A percentile compares a stretch with the other conserved stretches of the same genome.
phyloP scores from a whole-genome alignment of 1,139 yeast genomes.

The Magnusiomyces fungicola region DNA sequence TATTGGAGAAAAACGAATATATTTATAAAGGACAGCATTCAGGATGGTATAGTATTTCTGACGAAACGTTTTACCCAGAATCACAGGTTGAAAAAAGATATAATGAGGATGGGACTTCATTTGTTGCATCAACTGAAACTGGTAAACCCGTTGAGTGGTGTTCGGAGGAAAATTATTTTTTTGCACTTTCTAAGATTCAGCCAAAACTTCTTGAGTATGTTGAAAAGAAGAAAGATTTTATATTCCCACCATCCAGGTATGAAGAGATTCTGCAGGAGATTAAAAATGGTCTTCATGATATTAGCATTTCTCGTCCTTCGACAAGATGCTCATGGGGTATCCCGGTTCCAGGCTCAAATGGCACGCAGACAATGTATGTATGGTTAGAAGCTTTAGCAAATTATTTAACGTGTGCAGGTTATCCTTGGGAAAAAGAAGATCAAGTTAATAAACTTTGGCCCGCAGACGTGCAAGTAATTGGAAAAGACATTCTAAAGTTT shows the following conservation, averaged over 20 bases:
- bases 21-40: conserved; percentile 77
- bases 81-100: conserved; percentile 52
- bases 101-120: conserved; percentile 35
- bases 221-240: conserved; percentile 43
- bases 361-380: conserved; percentile 74
- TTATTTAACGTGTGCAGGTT: conserved; percentile 71
- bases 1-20: conserved; percentile 50
- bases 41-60: conserved; percentile 95
- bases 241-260: conserved; percentile 56
- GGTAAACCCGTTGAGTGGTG: conserved; percentile 68
- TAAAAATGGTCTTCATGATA: conserved; percentile 47
- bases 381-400: conserved; percentile 96
- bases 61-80: conserved; percentile 90
- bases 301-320: conserved; percentile 79
- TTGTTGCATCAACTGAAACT: conserved; percentile 56
- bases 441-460: conserved; percentile 40
- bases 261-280: conserved; percentile 54
- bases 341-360: conserved; percentile 67
- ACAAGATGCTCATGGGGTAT: conserved; percentile 84
- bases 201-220: conserved; percentile 44
- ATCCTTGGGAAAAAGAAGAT: conserved; percentile 36
- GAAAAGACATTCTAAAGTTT: conserved; percentile 80
- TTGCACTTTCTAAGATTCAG: conserved; percentile 58
- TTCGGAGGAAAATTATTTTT: conserved; percentile 81
- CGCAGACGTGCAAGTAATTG: conserved; percentile 65